Conservation (phyloP, 495 filamentous ascomycete species). For the Neurospora sp. region DNA sequence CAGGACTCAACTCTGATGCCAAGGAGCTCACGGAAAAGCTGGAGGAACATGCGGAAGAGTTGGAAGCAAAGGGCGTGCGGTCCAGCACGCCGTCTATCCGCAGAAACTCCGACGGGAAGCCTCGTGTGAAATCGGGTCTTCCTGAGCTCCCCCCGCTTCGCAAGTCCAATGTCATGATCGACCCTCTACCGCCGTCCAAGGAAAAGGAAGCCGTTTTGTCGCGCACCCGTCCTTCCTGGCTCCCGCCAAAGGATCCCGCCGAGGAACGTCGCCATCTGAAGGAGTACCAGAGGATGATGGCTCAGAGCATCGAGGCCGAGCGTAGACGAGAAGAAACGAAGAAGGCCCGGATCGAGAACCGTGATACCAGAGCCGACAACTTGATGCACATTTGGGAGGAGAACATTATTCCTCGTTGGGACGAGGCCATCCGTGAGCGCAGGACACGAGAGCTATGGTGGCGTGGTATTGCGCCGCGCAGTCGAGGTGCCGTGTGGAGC, state of each 20-base stretch:
- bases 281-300: constrained; percentile 93
- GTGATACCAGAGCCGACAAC: constrained; percentile 53
- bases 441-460: constrained; percentile 88
- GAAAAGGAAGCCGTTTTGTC: constrained; percentile 92
- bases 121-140: constrained; percentile 43
- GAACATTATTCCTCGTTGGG: constrained; percentile 80
- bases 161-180: constrained; percentile 87
- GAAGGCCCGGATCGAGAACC: constrained; percentile 34
- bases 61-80: constrained; percentile 34
- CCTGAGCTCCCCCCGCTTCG: constrained; percentile 72
- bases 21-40: constrained; percentile 81
- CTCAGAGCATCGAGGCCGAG: constrained; percentile 60
- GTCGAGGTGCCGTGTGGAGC: constrained; percentile 75
- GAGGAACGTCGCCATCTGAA: constrained; percentile 87
- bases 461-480: constrained; percentile 74
- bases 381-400: constrained; percentile 78
- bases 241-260: constrained; percentile 86
- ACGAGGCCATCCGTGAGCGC: constrained; percentile 58
- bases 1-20: constrained; percentile 75
- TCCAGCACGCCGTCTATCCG: constrained; percentile 27
- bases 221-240: constrained; percentile 85
- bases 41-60: constrained; percentile 69
- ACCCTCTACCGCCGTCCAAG: constrained; percentile 88
- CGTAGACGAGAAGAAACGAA: constrained; percentile 43
- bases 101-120: constrained; percentile 40